Evolutionary conservation across 2,329 filamentous ascomycete genomes (phyloP).

Genomic region (Paraphaeosphaeria minitans): DNA sequence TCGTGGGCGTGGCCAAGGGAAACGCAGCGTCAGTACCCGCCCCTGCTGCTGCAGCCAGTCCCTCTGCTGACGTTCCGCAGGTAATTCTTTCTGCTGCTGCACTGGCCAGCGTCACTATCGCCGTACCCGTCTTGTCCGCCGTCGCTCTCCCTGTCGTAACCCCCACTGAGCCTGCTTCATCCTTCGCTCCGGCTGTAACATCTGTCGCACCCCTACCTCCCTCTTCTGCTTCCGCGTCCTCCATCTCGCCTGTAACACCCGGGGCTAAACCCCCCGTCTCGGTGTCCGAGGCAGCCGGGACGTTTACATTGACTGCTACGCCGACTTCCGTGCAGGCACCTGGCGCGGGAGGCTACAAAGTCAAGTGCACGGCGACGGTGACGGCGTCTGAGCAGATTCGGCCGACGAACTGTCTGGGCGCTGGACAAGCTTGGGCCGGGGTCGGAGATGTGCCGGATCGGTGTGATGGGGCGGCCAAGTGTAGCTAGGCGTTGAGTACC

Average conservation of each 20-base stretch:
- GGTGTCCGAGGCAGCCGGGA: background rate
- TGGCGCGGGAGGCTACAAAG: background rate
- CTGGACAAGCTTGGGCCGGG: constrained; percentile 10
- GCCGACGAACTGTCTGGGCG: constrained; percentile 14
- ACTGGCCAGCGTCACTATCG: background rate
- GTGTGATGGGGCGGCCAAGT: constrained; percentile 10
- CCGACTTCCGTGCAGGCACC: background rate
- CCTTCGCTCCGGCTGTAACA: background rate
- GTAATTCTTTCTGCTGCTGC: background rate
- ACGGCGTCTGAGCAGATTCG: constrained; percentile 14
- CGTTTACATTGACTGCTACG: background rate
- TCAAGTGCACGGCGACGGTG: constrained; percentile 10
- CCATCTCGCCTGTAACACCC: too few species aligned
- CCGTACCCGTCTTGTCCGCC: background rate
- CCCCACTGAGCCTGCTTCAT: background rate
- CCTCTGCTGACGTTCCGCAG: constrained; percentile 1
- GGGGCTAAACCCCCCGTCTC: background rate
- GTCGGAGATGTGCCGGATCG: constrained; percentile 4
- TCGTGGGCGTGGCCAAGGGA: constrained; percentile 56
- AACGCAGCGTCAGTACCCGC: constrained; percentile 21
- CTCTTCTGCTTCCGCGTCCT: too few species aligned
- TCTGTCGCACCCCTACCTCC: background rate
- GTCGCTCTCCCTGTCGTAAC: background rate
- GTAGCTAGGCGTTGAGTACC: too few species aligned
- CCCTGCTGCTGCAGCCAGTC: background rate